Evolutionary conservation across 2,329 filamentous ascomycete species (phyloP), one percentile per base, ranked within the genome.

Genomic region (Alternaria panax): DNA sequence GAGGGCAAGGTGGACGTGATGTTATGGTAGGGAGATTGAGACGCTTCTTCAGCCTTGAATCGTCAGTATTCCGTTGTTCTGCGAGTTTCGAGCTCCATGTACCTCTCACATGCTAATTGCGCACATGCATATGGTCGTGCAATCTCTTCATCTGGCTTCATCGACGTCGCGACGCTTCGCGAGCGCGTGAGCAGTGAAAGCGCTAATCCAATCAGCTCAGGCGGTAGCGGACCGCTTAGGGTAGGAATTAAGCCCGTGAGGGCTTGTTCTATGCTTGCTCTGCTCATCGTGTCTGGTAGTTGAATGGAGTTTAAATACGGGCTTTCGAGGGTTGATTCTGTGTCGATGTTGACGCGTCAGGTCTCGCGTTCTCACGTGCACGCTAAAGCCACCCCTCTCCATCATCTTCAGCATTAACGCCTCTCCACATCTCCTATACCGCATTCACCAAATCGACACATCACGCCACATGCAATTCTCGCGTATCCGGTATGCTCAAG

Each of bases 81-180:
- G 16, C 41, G 12, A 14, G 5, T 7, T 12, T 1, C 7, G 5
- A 11, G n/a, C 22, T 36, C 2, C 12, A n/a, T n/a, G 6, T 80
- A 92, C 91, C 92, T 87, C 69, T 94, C 92, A 74, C 93, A 98
- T 20, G 95, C 95, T 60, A 99, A 48, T 59, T 78, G 75, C 9
- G 75, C 74, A 55, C 75, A 78, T 51, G 75, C 74, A 56, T 78
- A 78, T 38, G 75, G 73, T 6, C 75, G 69, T 22, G 70, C 75
- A 20, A 78, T 77, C 60, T 77, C 75, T 47, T 78, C 75, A 28
- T 78, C 75, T 0, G 70, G 60, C 55, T 76, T 78, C 40, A 78
- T 60, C 4, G 72, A 76, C 86, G 78, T 97, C 9, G 75, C 74
- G 36, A 74, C 70, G 56, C 71, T 76, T n/a, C 72, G 72, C 7